Evolutionary conservation across 2,329 filamentous ascomycete species (phyloP).

Genomic region (Penicillium sp.): DNA sequence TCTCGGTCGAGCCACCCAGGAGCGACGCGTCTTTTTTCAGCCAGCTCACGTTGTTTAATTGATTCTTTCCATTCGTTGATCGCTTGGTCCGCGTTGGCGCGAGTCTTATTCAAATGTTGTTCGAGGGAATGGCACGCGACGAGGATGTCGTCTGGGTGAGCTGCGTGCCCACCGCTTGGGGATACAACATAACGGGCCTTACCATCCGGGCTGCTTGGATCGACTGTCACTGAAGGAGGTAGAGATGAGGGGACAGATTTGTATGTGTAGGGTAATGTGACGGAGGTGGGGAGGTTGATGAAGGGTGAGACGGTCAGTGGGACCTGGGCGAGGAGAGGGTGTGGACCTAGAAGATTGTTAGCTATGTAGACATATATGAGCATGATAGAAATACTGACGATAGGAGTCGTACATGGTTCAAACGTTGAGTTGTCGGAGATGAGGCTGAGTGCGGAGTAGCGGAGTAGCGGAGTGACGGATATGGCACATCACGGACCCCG

Average conservation of each 20-base stretch:
- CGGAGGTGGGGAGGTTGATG: slow-evolving; percentile 81
- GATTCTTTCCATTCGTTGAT: slow-evolving; percentile 68
- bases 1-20: slow-evolving; percentile 64
- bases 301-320: slow-evolving; percentile 93
- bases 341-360: slow-evolving; percentile 56
- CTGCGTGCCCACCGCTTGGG: slow-evolving; percentile 72
- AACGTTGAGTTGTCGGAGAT: background rate
- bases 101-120: slow-evolving; percentile 68
- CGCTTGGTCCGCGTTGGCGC: slow-evolving; percentile 63
- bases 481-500: background rate
- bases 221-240: slow-evolving; percentile 65
- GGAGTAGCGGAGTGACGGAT: slow-evolving; percentile 6
- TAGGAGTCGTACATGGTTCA: slow-evolving; percentile 45
- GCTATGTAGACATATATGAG: background rate
- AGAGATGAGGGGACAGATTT: slow-evolving; percentile 83
- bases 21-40: slow-evolving; percentile 61
- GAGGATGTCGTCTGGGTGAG: slow-evolving; percentile 82
- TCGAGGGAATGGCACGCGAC: slow-evolving; percentile 76
- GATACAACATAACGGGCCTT: slow-evolving; percentile 73
- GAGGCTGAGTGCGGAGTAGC: slow-evolving; percentile 6
- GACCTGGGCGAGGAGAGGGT: slow-evolving; percentile 86
- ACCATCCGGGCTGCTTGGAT: slow-evolving; percentile 42
- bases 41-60: slow-evolving; percentile 57
- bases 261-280: slow-evolving; percentile 94
- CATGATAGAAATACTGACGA: slow-evolving; percentile 30